Base-by-base conservation (phyloP, 805 yeast genomes). In the Zygosaccharomyces rouxii region DNA sequence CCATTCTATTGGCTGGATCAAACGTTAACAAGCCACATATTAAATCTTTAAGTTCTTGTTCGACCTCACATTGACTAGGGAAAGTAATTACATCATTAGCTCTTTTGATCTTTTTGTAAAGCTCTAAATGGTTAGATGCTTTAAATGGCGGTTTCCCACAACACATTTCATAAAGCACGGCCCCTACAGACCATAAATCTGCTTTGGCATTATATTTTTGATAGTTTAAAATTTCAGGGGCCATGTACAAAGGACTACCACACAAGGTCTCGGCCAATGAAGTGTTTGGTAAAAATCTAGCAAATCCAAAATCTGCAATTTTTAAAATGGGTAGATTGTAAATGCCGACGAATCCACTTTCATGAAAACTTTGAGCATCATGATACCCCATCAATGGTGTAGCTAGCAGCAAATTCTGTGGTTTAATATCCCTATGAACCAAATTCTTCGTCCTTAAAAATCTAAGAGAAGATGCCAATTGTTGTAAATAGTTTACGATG, bases 161-260 rank as follows among this genome's bases (percentile, higher is more conserved):
- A 10, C 87, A 78, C 97, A 94, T 90, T 68, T 94, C 99, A 68
- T 84, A 94, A 10, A 90, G 71, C 1, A 94, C 98, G 0, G 98
- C 95, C 3, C 99, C 99, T 4, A 92, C 96, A 5, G 97, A 89
- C 99, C 99, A 94, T 54, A 94, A 70, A 64, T 94, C 99, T 0
- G 97, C 98, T 65, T 89, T 90, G 4, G 98, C 99, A 57, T 90
- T 89, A 70, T 94, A 94, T 68, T 89, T 94, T 65, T 94, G 97
- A 62, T 88, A 90, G 54, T 95, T 76, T 57, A 94, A 72, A 42
- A 94, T 94, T 69, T 94, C 99, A 0, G 99, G 99, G 0, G 99
- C 99, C 99, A 94, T 94, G 69, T 94, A 94, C 38, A 94, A 76
- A 3, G 99, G 99, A 9, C 96, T 88, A 1, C 99, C 99, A 74